These are phyloP conservation scores for Tubosaeta brunneosetosa DNA, from an alignment of 768 basidiomycete genomes.

Conservation along the genomic window DNA sequence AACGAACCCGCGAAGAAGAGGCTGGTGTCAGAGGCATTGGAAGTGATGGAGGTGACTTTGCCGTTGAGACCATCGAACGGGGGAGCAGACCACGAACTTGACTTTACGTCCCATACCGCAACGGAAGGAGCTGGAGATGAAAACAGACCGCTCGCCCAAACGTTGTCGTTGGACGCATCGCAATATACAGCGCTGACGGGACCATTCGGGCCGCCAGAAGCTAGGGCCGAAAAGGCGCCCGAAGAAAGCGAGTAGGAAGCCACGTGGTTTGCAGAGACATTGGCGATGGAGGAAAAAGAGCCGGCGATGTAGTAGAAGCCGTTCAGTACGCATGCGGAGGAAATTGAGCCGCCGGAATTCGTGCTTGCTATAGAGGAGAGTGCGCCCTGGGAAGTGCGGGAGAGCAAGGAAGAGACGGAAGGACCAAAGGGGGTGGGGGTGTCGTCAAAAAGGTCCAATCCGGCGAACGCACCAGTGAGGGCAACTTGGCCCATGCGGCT, in stretches of 20 bases:
- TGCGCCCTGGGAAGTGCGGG: conserved; percentile 59
- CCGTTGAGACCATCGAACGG: conserved; percentile 77
- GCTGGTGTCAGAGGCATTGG: conserved; percentile 65
- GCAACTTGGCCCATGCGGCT: conserved; percentile 88
- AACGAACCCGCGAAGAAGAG: conserved; percentile 91
- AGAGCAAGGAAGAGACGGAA: conserved; percentile 64
- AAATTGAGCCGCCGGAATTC: conserved; percentile 72
- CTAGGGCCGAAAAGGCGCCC: conserved; percentile 56
- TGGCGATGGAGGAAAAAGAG: conserved; percentile 68
- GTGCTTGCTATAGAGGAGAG: conserved; percentile 71
- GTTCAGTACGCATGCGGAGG: conserved; percentile 66
- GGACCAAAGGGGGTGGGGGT: conserved; percentile 60
- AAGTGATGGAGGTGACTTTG: conserved; percentile 69
- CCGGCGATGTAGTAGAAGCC: conserved; percentile 78
- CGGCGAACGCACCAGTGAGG: conserved; percentile 83
- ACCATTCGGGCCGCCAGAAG: conserved; percentile 68
- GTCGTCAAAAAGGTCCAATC: conserved; percentile 71
- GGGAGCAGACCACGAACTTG: conserved; percentile 66
- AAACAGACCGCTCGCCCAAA: conserved; percentile 81
- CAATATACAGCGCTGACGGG: conserved; percentile 72
- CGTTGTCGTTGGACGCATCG: conserved; percentile 54
- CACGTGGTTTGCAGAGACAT: conserved; percentile 60
- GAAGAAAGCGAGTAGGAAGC: conserved; percentile 67
- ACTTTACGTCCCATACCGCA: conserved; percentile 64
- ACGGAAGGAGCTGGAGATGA: conserved; percentile 62